Base-by-base conservation (phyloP, 2,329 filamentous ascomycete genomes). In the Cladosporium sp. region DNA sequence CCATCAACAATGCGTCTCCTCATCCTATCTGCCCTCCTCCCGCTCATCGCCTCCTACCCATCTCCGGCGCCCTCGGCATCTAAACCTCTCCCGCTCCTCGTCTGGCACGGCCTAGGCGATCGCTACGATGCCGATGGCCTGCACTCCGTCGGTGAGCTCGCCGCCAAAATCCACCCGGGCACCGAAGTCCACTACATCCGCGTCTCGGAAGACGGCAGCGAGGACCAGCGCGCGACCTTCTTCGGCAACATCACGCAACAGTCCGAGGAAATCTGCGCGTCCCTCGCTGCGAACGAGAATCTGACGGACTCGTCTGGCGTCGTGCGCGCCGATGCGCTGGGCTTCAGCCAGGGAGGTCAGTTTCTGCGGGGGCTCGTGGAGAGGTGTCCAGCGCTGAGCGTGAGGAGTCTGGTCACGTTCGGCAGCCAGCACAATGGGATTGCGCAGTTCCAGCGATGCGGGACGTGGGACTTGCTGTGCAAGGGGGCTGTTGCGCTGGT, bases 351-450 rank as follows among this genome's bases (percentile, higher is more conserved):
- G 79, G 95, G 95, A 69, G 95, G 95, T 1, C 92, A 97, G 77
- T 97, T 99, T 81, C 85, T 99, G n/a, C 89, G 95, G 66, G 95
- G 86, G 28, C 93, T 96, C 77, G 83, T 97, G 69, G 89, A 99
- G 83, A 86, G 92, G 52, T 99, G 95, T 83, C 94, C 93, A 77
- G 95, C 93, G 77, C 89, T 92, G 0, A 88, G 87, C 4, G 86
- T 97, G 14, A 86, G 88, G 70, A 93, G 87, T 75, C 85, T 97
- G 44, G 86, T 97, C 69, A 97, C 93, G 1, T 96, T 95, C 73
- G 93, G 93, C 69, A 90, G 88, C 74, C 93, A 96, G 81, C 93
- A 97, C 80, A 95, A 94, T 77, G 95, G 95, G 63, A 98, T 99
- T 77, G 82, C 86, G 33, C 86, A 91, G 76, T 97, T 98, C 80